A percentile compares a stretch with the other conserved stretches of the same genome.
Conservation (phyloP, 75 land plant species). For the Picea sitchensis region DNA sequence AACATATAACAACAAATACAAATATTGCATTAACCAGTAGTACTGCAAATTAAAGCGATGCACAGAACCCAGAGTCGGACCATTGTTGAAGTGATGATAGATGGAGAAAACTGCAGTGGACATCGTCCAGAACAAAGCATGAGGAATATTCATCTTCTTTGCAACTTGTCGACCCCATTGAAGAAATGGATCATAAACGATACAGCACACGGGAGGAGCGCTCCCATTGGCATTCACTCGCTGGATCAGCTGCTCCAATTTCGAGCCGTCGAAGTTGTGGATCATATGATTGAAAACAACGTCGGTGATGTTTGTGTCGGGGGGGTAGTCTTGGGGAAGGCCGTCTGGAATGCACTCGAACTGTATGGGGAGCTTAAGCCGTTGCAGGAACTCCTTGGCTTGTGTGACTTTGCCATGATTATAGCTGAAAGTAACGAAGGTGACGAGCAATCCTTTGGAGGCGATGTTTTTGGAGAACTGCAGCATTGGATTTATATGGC, state of each 20-base stretch:
- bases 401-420: no score
- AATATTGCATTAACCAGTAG: no score
- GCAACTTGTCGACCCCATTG: conserved; percentile 2
- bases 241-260: background rate
- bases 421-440: no score
- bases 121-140: conserved; percentile 3
- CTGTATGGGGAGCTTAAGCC: no score
- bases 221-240: background rate
- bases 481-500: no score
- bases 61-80: background rate
- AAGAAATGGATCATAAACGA: conserved; percentile 5
- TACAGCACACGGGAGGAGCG: conserved; percentile 3
- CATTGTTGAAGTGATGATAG: background rate
- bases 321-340: background rate
- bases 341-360: background rate
- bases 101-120: background rate
- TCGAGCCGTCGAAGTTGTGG: background rate
- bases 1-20: no score
- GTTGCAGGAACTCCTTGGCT: no score
- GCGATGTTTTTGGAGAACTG: no score
- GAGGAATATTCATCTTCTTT: background rate
- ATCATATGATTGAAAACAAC: background rate
- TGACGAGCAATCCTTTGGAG: no score
- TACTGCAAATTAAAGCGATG: background rate
- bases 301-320: background rate